phyloP scores from a whole-genome alignment of 73 alveolate genomes.

The Tetrahymena borealis region DNA sequence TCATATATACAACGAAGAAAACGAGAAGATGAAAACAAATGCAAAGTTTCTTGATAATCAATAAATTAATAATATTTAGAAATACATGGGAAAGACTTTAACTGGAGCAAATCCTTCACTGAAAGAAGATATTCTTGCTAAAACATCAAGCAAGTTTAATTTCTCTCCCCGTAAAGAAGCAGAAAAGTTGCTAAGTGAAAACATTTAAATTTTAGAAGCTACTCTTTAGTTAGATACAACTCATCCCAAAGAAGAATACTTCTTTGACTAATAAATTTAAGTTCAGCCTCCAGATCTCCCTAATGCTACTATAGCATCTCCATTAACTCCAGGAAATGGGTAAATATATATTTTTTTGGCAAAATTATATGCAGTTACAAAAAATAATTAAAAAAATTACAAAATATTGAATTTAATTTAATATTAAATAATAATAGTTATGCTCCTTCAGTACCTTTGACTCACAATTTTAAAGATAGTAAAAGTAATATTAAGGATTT shows the following conservation, averaged over 20 bases:
- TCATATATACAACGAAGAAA: conserved; percentile 20
- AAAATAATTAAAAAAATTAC: no score
- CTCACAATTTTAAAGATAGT: conserved; percentile 57
- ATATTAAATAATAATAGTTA: conserved; percentile 1
- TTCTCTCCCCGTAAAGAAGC: not conserved
- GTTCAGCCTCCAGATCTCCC: conserved; percentile 97
- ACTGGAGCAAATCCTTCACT: not conserved
- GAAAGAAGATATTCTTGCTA: not conserved
- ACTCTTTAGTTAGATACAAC: not conserved
- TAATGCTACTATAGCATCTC: conserved; percentile 90
- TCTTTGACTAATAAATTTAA: conserved; percentile 91
- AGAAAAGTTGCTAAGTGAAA: not conserved
- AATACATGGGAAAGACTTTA: not conserved
- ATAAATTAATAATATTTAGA: not conserved
- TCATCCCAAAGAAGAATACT: conserved; percentile 42
- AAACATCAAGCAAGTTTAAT: not conserved
- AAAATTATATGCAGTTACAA: no score
- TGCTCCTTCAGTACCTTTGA: conserved; percentile 97
- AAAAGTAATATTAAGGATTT: conserved; percentile 82
- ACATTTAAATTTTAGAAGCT: not conserved
- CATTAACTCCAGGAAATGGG: conserved; percentile 89
- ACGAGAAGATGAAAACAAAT: conserved; percentile 1
- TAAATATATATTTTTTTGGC: not conserved
- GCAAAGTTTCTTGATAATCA: not conserved
- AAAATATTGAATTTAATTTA: no score